These are phyloP conservation scores for Tetrahymena borealis DNA, from an alignment of 73 alveolate species.

Conservation along the genomic window DNA sequence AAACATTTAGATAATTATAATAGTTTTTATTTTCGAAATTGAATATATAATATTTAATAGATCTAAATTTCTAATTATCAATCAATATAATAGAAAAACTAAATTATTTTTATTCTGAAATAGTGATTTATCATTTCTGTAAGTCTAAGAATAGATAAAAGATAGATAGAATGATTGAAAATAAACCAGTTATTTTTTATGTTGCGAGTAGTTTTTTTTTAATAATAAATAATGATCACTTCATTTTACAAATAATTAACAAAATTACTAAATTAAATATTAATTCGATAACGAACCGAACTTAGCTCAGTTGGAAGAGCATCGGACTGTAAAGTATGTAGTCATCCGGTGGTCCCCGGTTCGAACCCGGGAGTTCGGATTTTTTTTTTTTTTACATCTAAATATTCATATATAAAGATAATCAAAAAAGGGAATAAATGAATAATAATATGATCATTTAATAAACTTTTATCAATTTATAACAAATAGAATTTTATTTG, in stretches of 20 bases:
- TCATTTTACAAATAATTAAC: neutral
- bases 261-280: neutral
- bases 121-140: no score
- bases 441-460: neutral
- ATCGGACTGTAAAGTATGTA: slow-evolving; percentile 1
- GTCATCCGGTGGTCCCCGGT: slow-evolving; percentile 9
- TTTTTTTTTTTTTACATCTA: neutral
- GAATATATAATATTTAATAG: no score
- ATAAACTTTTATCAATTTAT: no score
- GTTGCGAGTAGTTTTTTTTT: neutral
- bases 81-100: no score
- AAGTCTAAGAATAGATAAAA: no score
- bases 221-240: no score
- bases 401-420: neutral
- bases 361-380: slow-evolving; percentile 7
- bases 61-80: no score
- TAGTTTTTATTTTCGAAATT: no score
- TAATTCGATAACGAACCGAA: neutral
- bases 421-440: neutral
- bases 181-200: neutral
- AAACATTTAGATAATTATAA: no score
- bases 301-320: slow-evolving; percentile 5
- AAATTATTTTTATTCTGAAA: no score
- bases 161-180: no score
- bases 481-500: no score